Percentiles rank a stretch among this genome's conserved stretches.
These are phyloP conservation scores for Tetrahymena malaccensis DNA, from an alignment of 73 alveolate species.

Conservation along the genomic window DNA sequence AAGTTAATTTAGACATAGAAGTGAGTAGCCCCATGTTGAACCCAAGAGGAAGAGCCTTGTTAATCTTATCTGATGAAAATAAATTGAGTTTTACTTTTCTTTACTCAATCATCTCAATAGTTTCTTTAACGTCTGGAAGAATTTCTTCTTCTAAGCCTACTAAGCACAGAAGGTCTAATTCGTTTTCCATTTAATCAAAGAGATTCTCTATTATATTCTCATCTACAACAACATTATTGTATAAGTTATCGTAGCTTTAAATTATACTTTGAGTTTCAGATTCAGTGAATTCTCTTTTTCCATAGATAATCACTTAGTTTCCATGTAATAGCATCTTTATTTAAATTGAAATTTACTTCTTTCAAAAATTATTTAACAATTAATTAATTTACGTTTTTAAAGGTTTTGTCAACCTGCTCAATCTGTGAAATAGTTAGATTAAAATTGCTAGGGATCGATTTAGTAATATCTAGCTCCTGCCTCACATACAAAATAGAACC, in stretches of 20 bases:
- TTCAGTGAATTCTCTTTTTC: not conserved
- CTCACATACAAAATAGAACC: not conserved
- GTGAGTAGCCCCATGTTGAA: not conserved
- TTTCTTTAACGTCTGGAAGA: not conserved
- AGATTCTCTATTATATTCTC: not conserved
- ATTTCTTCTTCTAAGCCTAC: not conserved
- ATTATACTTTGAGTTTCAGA: not conserved
- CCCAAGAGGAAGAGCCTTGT: not conserved
- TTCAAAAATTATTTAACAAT: not conserved
- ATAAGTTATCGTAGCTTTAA: not conserved
- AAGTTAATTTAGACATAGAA: not conserved
- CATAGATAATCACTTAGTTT: not conserved
- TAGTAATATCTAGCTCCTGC: not conserved
- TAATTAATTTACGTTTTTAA: not conserved
- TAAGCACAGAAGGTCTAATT: not conserved
- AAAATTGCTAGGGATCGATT: not conserved
- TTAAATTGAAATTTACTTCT: not conserved
- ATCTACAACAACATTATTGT: not conserved
- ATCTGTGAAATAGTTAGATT: not conserved
- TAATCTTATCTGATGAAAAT: not conserved
- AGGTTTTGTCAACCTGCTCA: not conserved
- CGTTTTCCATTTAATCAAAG: not conserved
- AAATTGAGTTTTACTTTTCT: not conserved
- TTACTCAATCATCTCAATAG: not conserved
- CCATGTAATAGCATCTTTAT: not conserved